Base-by-base conservation (phyloP, 306 rosid species). In the Boehmeria nivea region DNA sequence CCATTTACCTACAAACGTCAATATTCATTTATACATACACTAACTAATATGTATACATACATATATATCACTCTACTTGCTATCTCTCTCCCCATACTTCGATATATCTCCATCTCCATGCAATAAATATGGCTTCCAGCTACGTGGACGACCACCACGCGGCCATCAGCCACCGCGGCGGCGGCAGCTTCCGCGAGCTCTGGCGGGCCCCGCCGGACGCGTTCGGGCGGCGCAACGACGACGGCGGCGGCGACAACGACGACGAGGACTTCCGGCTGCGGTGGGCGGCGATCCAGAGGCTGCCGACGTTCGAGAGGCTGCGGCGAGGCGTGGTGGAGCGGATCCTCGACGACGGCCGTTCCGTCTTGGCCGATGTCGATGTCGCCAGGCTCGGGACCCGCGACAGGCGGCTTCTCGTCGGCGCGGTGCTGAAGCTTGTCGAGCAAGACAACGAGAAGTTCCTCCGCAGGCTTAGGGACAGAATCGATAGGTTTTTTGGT, bases 391-490 rank as follows among this genome's bases (percentile, higher is more conserved):
- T 50, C 17, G 22, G 19, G 34, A 6, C 34, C 3, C 8, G 18
- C 11, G 54, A 50, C 12, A 23, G 28, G 54, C 16, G 21, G 19
- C 13, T 50, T n/a, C 26, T 50, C 54, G 19, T 24, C 18, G 54
- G 12, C 54, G 36, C 33, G 2, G 15, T 50, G 16, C 19, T 50
- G 33, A 50, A 50, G 54, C 36, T 50, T 6, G 54, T 25, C 27
- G 54, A 24, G n/a, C 22, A 50, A 25, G 54, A 50, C n/a, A 50
- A 50, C 54, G 34, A 50, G 34, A 50, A 50, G 54, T 50, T 50
- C 19, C 54, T 50, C 8, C 18, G 11, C 3, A 23, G 28, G 11
- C 54, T 50, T 25, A 23, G 54, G 12, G 54, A 50, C 15, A 50
- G 54, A 50, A 50, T 15, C n/a, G 36, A 50, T 11, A 50, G 54